Evolutionary conservation across 2,329 filamentous ascomycete genomes (phyloP).

Genomic region (Fusarium musae): DNA sequence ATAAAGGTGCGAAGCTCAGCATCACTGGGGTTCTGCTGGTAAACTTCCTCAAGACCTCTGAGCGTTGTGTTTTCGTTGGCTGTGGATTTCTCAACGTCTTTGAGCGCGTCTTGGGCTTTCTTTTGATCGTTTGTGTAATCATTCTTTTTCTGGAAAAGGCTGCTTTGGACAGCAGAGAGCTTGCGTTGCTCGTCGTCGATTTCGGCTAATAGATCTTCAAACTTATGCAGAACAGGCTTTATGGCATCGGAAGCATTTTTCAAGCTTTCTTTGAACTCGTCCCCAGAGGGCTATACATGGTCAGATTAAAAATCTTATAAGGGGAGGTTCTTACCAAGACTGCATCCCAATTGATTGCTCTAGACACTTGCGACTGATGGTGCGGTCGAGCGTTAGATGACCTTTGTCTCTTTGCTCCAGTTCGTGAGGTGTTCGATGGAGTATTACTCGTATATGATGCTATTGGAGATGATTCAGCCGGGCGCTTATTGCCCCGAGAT

Average conservation of each 20-base stretch:
- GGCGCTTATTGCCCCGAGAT: not conserved
- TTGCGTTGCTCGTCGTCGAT: not conserved
- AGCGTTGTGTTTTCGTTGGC: not conserved
- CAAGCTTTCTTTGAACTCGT: not conserved
- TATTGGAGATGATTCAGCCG: not conserved
- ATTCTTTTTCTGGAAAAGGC: not conserved
- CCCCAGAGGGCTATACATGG: not conserved
- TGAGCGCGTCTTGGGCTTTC: not conserved
- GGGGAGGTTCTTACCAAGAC: not conserved
- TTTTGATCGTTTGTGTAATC: not conserved
- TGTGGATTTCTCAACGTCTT: not conserved
- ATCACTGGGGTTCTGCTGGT: not conserved
- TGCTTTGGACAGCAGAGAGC: not conserved
- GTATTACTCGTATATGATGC: not conserved
- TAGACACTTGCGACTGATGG: not conserved
- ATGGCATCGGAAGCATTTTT: not conserved
- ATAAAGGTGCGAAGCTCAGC: not conserved
- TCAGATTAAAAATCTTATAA: not conserved
- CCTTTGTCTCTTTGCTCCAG: not conserved
- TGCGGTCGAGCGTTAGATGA: not conserved
- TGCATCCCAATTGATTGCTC: not conserved
- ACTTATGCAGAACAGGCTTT: not conserved
- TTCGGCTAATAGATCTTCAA: not conserved
- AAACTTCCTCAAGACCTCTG: not conserved
- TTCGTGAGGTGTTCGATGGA: not conserved